phyloP scores from a whole-genome alignment of 2,329 filamentous ascomycete species.

The Fusarium mexicanum region DNA sequence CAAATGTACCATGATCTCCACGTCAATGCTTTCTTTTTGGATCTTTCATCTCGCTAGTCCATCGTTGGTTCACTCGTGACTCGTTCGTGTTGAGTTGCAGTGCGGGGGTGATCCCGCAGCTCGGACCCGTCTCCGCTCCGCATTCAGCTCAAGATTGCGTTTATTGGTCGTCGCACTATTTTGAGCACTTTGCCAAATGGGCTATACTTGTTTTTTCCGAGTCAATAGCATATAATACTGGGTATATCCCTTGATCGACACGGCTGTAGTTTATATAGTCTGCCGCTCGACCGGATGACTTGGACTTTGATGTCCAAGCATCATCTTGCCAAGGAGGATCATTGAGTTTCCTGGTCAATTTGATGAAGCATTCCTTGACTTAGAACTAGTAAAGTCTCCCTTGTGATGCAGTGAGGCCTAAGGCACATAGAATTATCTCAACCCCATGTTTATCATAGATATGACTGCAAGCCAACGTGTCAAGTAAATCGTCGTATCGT shows the following conservation, averaged over 20 bases:
- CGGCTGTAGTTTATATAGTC: neutral
- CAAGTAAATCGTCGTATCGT: no score
- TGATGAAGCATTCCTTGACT: neutral
- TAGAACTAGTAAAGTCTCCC: neutral
- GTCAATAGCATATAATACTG: neutral
- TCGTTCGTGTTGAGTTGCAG: neutral
- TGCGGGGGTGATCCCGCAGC: constrained; percentile 22
- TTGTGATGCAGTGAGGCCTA: fast-evolving
- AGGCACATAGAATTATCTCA: neutral
- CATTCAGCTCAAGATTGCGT: neutral
- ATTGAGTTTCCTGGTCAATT: neutral
- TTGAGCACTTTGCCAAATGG: neutral
- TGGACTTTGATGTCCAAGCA: neutral
- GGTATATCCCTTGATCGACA: neutral
- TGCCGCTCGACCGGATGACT: constrained; percentile 6
- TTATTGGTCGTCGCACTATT: neutral
- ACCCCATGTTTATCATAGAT: neutral
- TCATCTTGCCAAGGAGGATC: neutral
- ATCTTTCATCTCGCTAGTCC: neutral
- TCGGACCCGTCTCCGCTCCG: constrained; percentile 19
- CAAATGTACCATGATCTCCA: neutral
- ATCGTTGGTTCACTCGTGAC: neutral
- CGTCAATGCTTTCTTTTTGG: neutral
- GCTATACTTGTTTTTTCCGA: no score
- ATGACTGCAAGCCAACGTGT: neutral